Evolutionary conservation across 1,284 basidiomycete genomes (phyloP), one percentile per base, ranked within the genome.

Genomic region (Laetiporus sulphureus): DNA sequence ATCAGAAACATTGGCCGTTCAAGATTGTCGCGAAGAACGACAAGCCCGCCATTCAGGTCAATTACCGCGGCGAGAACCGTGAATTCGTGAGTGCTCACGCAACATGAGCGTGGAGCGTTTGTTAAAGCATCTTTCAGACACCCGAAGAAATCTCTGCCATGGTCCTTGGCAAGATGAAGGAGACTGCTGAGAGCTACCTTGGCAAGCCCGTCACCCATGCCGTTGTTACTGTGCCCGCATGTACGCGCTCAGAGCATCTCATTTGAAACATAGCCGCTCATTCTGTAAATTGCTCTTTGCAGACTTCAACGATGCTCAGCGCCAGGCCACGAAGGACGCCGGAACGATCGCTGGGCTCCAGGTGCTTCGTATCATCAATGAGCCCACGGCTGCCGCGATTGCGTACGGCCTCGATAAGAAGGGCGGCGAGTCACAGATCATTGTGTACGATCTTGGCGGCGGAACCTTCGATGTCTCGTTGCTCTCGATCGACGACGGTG

Each of bases 361-460:
- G 52, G 91, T 98, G 47, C 86, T 97, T 57, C 91, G 94, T 71
- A 97, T 98, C 66, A 94, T 99, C 71, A 98, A 98, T 71, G 95
- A 99, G 69, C 95, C 95, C 40, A 98, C 95, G 39, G 94, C 95
- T 39, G 94, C 95, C 50, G 95, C 95, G 48, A 92, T 93, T 67
- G 94, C 95, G 54, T 98, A 98, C 67, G 95, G 95, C 74, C 86
- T 99, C 40, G 95, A 97, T 81, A 93, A 96, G 78, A 88, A 90
- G 65, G 79, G 78, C 44, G 84, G 88, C 50, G 94, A 98, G 69
- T 86, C 88, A 36, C 54, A 56, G 38, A 94, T 98, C 67, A 93
- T 97, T 57, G 93, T 98, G 61, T 98, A 96, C 72, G 94, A 98
- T 66, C 73, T 85, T 47, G 82, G 82, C 62, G 82, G 82, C 64